These are phyloP conservation scores for Fusarium pseudoanthophilum DNA, from an alignment of 2,329 filamentous ascomycete genomes.

Conservation along the genomic window DNA sequence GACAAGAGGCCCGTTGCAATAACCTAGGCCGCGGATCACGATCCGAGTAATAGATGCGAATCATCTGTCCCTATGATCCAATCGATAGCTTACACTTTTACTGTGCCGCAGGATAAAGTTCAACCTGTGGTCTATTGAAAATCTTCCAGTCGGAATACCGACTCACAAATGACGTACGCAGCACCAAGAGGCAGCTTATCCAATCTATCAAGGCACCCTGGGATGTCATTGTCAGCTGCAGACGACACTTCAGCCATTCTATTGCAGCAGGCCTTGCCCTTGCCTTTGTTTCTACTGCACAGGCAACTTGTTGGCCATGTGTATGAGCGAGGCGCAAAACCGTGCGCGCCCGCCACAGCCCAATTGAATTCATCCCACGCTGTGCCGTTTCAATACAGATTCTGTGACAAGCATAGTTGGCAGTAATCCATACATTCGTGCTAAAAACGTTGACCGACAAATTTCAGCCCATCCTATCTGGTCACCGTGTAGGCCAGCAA, in stretches of 20 bases:
- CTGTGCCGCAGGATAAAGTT: slow-evolving; percentile 29
- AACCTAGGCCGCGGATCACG: slow-evolving; percentile 11
- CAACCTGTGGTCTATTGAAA: neutral
- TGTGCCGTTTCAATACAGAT: slow-evolving; percentile 20
- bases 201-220: neutral
- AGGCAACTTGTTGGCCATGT: neutral
- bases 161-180: slow-evolving; percentile 2
- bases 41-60: neutral
- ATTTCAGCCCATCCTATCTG: neutral
- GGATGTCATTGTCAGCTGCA: neutral
- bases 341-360: slow-evolving; percentile 13
- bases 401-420: slow-evolving; percentile 3
- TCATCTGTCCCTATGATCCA: slow-evolving; percentile 4
- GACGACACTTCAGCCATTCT: neutral
- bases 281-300: slow-evolving; percentile 2
- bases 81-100: slow-evolving; percentile 4
- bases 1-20: slow-evolving; percentile 5
- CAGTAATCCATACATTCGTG: neutral
- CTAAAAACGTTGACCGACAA: slow-evolving; percentile 13
- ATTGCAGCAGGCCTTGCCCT: slow-evolving; percentile 1
- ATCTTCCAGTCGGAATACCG: neutral
- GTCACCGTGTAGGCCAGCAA: neutral
- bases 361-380: slow-evolving; percentile 13
- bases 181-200: neutral
- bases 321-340: slow-evolving; percentile 10